Evolutionary conservation across 2,329 filamentous ascomycete genomes (phyloP).

Genomic region (Trichoderma breve): DNA sequence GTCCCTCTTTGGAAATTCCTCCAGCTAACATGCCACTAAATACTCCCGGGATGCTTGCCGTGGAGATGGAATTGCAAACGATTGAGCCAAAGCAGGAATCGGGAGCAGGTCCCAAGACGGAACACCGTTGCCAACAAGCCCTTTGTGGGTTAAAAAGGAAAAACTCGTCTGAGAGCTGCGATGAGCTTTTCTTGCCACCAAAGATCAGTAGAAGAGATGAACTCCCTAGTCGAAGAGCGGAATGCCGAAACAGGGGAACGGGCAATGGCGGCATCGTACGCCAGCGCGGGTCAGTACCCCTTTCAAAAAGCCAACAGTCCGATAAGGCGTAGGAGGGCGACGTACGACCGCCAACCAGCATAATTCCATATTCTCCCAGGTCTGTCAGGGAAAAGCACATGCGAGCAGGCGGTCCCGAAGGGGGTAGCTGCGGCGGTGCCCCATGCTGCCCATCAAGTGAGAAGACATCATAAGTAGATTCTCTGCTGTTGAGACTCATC

Average conservation of each 20-base stretch:
- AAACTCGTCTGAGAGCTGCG: constrained; percentile 49
- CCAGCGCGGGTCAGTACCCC: constrained; percentile 55
- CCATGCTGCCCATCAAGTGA: constrained; percentile 22
- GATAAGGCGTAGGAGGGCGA: constrained; percentile 67
- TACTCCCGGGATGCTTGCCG: constrained; percentile 27
- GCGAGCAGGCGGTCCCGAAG: constrained; percentile 38
- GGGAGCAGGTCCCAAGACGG: constrained; percentile 33
- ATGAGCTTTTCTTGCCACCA: constrained; percentile 58
- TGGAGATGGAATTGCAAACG: constrained; percentile 32
- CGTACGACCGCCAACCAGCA: constrained; percentile 75
- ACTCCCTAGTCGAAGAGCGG: constrained; percentile 50
- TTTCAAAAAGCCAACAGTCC: constrained; percentile 74
- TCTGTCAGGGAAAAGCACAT: constrained; percentile 78
- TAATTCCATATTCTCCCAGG: constrained; percentile 53
- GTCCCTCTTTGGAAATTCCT: constrained; percentile 65
- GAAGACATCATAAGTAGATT: constrained; percentile 53
- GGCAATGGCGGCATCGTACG: constrained; percentile 63
- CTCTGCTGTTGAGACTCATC: constrained; percentile 43
- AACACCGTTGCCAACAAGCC: constrained; percentile 48
- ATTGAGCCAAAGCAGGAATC: constrained; percentile 46
- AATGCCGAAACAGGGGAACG: constrained; percentile 72
- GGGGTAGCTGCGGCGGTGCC: constrained; percentile 29
- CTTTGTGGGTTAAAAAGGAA: constrained; percentile 49
- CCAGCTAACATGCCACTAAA: constrained; percentile 66
- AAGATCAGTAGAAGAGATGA: constrained; percentile 56